Percentiles rank a stretch among this genome's conserved stretches.
Conservation (phyloP, 352 stramenopile genomes). For the Globisporangium parvum region DNA sequence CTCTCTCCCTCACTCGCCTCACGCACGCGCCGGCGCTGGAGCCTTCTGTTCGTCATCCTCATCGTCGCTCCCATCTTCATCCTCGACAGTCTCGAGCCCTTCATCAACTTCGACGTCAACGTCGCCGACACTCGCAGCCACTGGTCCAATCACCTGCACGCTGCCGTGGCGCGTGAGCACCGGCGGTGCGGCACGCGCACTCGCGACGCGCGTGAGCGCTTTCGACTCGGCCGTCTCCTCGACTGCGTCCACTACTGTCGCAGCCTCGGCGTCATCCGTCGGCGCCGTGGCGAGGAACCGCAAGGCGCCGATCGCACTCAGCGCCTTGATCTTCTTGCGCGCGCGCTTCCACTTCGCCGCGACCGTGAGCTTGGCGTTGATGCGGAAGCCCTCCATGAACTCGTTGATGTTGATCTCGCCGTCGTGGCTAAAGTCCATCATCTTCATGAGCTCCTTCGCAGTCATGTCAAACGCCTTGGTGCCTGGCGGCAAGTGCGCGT, state of each 20-base stretch:
- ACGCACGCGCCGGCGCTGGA: not conserved
- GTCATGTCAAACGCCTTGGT: conserved; percentile 69
- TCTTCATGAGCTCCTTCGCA: conserved; percentile 73
- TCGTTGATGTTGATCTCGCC: conserved; percentile 89
- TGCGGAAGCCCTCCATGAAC: conserved; percentile 87
- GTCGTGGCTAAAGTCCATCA: conserved; percentile 82
- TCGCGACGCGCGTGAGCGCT: conserved; percentile 25
- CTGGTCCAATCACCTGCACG: conserved; percentile 49
- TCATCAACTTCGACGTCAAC: conserved; percentile 17
- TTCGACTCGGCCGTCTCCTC: conserved; percentile 3
- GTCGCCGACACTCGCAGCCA: conserved; percentile 5
- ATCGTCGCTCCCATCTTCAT: conserved; percentile 19
- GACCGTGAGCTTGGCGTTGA: conserved; percentile 81
- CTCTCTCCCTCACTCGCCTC: not conserved
- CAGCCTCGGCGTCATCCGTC: conserved; percentile 7
- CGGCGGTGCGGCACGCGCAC: conserved; percentile 27
- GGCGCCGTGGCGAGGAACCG: conserved; percentile 26
- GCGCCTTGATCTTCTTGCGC: conserved; percentile 81
- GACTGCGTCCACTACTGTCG: not conserved
- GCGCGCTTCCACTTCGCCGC: conserved; percentile 85
- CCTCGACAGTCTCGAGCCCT: conserved; percentile 28
- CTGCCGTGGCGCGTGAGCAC: conserved; percentile 59
- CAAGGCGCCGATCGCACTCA: conserved; percentile 72
- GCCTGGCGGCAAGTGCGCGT: conserved; percentile 62
- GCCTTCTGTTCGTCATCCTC: conserved; percentile 20